phyloP scores from a whole-genome alignment of 345 rosid genomes.

The Microthlaspi erraticum region DNA sequence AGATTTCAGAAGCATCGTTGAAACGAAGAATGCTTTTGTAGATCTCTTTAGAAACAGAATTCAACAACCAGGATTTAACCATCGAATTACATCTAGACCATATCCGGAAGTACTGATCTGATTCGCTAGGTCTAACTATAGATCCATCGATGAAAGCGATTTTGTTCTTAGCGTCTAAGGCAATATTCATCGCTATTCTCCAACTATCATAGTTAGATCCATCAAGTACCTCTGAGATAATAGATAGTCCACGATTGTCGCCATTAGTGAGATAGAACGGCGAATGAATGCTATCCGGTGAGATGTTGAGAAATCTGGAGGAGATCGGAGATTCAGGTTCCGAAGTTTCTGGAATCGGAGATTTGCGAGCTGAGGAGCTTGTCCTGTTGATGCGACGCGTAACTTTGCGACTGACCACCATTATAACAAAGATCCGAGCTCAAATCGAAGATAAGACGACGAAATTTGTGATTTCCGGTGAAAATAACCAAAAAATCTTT shows the following conservation, averaged over 20 bases:
- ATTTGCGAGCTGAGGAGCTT: too few relatives aligned
- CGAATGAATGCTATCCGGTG: background rate
- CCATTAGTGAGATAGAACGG: background rate
- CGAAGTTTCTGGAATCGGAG: too few relatives aligned
- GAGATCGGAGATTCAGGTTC: too few relatives aligned
- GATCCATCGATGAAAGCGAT: background rate
- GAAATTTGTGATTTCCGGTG: too few relatives aligned
- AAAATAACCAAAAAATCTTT: too few relatives aligned
- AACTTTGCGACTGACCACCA: too few relatives aligned
- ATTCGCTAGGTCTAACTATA: background rate
- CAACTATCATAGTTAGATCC: background rate
- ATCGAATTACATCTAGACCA: background rate
- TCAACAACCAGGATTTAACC: background rate
- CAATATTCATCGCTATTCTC: background rate
- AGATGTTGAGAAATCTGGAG: too few relatives aligned
- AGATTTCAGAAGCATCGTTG: background rate
- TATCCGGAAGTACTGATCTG: background rate
- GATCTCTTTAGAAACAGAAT: background rate
- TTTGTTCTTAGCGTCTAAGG: background rate
- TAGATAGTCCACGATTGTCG: background rate
- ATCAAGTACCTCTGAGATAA: background rate
- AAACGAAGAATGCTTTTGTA: background rate
- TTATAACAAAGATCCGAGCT: too few relatives aligned
- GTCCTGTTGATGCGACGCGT: too few relatives aligned
- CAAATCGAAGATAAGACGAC: too few relatives aligned